Evolutionary conservation across 148 eudicot genomes (phyloP), one percentile per base, ranked within the genome.

Genomic region (Polygonum maritimum): DNA sequence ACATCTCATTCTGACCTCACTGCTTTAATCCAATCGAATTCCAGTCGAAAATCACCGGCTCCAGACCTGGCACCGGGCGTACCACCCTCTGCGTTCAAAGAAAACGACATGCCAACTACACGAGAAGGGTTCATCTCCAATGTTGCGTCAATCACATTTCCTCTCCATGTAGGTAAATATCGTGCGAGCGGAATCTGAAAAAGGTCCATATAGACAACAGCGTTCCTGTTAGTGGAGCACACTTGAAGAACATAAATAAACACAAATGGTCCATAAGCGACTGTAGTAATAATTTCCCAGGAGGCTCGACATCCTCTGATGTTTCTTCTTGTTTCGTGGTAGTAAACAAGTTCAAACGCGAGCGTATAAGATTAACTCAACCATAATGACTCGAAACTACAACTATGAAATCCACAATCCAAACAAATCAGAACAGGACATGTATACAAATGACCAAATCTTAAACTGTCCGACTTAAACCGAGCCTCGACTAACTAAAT

Each of bases 161-260:
- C 99, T 49, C 97, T 91, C 99, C 99, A 96, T 0, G 99, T 92
- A 80, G 99, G 98, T 69, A 92, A 79, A 80, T 90, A 95, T 78
- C 92, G 92, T 45, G 89, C 87, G 45, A 95, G 88, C 77, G 99
- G 98, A 70, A 96, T 89, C 98, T 92, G 89, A 47, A 19, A 71
- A 80, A 31, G 57, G 11, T 16, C 1, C 19, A 16, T 13, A 9
- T 15, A 51, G 6, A 51, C 15, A 16, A 51, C 1, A 16, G 1
- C 9, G 13, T 51, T 57, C 31, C 12, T 22, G 33, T 57, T 57
- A 57, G 33, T 19, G 55, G n/a, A 51, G 16, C 16, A 16, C n/a
- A 51, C 16, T 51, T 14, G 2, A 51, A 51, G n/a, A 48, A 13
- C 14, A 51, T 51, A 57, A 55, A 26, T 26, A 26, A 26, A 1